phyloP scores from a whole-genome alignment of 257 asterid genomes.

The Salvia miltiorrhiza region DNA sequence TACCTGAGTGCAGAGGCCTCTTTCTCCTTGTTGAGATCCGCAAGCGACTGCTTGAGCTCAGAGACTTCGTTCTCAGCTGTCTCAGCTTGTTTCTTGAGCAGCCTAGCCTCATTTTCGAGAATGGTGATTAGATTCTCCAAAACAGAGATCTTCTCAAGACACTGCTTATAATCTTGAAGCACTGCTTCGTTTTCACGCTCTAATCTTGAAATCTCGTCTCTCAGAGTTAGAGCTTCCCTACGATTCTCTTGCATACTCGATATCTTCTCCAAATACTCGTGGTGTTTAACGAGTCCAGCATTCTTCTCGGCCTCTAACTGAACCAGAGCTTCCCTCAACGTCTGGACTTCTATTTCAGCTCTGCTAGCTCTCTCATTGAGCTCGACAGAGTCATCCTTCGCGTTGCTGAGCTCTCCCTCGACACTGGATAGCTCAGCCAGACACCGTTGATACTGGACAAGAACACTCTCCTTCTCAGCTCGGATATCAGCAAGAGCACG shows the following conservation, averaged over 20 bases:
- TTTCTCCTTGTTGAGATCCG: constrained; percentile 57
- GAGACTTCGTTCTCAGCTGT: constrained; percentile 64
- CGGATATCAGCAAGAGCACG: constrained; percentile 44
- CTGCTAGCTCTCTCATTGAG: constrained; percentile 52
- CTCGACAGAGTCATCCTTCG: constrained; percentile 46
- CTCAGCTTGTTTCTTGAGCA: constrained; percentile 58
- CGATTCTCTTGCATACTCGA: constrained; percentile 37
- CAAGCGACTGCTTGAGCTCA: constrained; percentile 47
- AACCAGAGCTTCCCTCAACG: constrained; percentile 59
- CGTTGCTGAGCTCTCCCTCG: constrained; percentile 51
- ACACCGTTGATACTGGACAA: constrained; percentile 67
- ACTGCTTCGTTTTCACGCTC: constrained; percentile 60
- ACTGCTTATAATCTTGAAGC: constrained; percentile 41
- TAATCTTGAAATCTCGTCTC: constrained; percentile 50
- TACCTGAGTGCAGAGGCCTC: constrained; percentile 58
- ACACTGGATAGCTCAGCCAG: constrained; percentile 44
- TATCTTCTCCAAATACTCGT: constrained; percentile 54
- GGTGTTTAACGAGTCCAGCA: constrained; percentile 43
- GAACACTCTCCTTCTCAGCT: constrained; percentile 61
- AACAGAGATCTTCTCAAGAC: constrained; percentile 50
- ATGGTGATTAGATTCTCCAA: constrained; percentile 50
- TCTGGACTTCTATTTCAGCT: constrained; percentile 65
- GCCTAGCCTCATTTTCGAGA: constrained; percentile 44
- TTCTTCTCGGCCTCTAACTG: constrained; percentile 63
- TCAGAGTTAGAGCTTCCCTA: constrained; percentile 64